Percentiles rank a stretch among this genome's conserved stretches.
phyloP scores from a whole-genome alignment of 352 stramenopile genomes.

The Globisporangium viniferum region DNA sequence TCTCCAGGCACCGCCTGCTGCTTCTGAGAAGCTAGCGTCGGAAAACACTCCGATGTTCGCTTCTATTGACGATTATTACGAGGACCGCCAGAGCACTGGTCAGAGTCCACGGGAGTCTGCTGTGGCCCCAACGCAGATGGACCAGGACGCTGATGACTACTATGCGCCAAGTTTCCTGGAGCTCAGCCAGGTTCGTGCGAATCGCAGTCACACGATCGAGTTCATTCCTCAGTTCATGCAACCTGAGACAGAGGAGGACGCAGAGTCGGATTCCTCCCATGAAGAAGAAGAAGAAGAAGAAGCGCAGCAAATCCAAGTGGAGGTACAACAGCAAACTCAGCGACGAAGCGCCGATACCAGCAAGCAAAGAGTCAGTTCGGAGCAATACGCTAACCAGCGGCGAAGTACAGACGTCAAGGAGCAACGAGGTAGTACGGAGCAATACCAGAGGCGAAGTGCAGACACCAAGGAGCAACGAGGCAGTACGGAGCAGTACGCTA shows the following conservation, averaged over 20 bases:
- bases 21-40: background rate
- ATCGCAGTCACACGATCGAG: conserved; percentile 21
- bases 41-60: background rate
- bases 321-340: background rate
- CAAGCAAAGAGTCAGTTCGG: too few species aligned
- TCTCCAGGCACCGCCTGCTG: conserved; percentile 4
- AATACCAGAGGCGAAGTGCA: background rate
- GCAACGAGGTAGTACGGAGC: too few species aligned
- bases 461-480: background rate
- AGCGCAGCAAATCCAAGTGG: background rate
- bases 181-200: conserved; percentile 17
- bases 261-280: background rate
- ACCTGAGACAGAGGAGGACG: background rate
- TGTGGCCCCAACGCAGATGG: background rate
- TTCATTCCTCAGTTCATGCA: conserved; percentile 19
- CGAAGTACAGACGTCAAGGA: conserved; percentile 1
- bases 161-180: conserved; percentile 15
- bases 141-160: conserved; percentile 8
- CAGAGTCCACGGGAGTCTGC: conserved; percentile 2
- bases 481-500: background rate
- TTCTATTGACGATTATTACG: background rate
- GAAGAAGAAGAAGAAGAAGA: conserved; percentile 3
- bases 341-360: too few species aligned
- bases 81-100: background rate
- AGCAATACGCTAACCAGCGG: too few species aligned